Base-by-base conservation (phyloP, 768 basidiomycete genomes). In the Pleurotus djamor region DNA sequence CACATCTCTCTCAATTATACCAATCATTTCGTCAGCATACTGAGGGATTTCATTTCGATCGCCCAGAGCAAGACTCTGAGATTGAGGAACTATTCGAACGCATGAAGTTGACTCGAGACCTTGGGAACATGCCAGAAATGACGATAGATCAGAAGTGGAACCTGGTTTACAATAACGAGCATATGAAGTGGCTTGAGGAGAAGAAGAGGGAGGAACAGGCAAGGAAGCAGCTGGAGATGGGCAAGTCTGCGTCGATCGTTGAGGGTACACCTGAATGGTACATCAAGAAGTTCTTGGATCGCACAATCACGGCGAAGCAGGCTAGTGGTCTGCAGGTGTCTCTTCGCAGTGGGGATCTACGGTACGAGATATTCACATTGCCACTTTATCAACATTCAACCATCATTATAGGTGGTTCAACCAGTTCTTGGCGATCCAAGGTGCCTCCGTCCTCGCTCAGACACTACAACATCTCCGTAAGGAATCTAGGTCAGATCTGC, bases 191-290 rank as follows among this genome's bases (percentile, higher is more conserved):
- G 88, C 85, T 83, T 64, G 86, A 88, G 49, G 87, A 88, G 65
- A 85, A 82, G 66, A 81, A 77, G 61, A 80, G 85, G 64, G 83
- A 87, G 61, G 84, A 86, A 58, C 84, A 86, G 65, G 72, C 79
- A 17, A 83, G 76, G 68, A 85, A 77, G 67, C 86, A 86, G 66
- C 75, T 75, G 5, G 89, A 89, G 62, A 68, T 78, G 3, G 85
- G 87, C 5, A 83, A 84, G 57, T 64, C 83, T 5, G 72, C 75
- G 5, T 70, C 79, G 17, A 80, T 84, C 17, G 72, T 83, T 17
- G 83, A 86, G 57, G 88, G 89, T 61, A 85, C 90, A 7, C 94
- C 96, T 1, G 91, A 97, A 70, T 97, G 91, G 90, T 98, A 94
- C 69, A 85, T 98, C 63, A 85, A 88, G 71, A 93, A 89, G 72